A percentile compares a stretch with the other conserved stretches of the same genome.
Conservation (phyloP, 2,329 filamentous ascomycete species). For the Nemania serpens region DNA sequence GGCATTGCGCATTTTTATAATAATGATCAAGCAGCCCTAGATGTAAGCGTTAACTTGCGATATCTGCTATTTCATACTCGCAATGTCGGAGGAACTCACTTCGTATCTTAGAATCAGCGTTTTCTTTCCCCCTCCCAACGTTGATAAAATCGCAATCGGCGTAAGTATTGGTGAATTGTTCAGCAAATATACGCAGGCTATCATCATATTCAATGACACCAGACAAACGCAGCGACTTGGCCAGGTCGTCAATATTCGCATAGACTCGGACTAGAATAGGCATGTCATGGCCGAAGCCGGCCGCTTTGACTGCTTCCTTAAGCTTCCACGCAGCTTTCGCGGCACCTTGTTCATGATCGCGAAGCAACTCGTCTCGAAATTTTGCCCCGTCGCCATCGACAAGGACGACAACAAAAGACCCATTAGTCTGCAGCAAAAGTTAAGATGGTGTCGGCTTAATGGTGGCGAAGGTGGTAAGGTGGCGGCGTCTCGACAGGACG, state of each 20-base stretch:
- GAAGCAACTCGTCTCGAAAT: constrained; percentile 42
- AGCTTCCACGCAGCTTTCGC: constrained; percentile 40
- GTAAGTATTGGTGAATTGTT: constrained; percentile 43
- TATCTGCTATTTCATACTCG: background rate
- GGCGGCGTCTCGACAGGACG: no score
- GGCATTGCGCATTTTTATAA: constrained; percentile 42
- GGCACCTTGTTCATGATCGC: constrained; percentile 37
- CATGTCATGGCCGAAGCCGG: constrained; percentile 35
- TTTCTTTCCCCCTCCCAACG: constrained; percentile 44
- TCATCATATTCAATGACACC: constrained; percentile 41
- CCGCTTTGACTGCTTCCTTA: constrained; percentile 40
- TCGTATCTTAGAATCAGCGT: constrained; percentile 42
- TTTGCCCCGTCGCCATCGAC: constrained; percentile 45
- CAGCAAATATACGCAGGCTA: constrained; percentile 41
- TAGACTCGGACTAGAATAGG: constrained; percentile 43
- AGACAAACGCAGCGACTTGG: constrained; percentile 41
- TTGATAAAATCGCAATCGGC: constrained; percentile 45
- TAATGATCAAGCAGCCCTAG: constrained; percentile 43
- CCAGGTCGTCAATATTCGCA: constrained; percentile 43
- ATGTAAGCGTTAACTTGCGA: constrained; percentile 19
- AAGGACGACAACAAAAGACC: constrained; percentile 42
- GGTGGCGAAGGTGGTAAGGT: background rate
- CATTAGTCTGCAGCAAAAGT: constrained; percentile 35
- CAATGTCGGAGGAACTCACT: constrained; percentile 28
- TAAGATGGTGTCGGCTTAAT: constrained; percentile 6